These are phyloP conservation scores for Phyllosticta citrichinensis DNA, from an alignment of 2,329 filamentous ascomycete genomes.

Conservation along the genomic window DNA sequence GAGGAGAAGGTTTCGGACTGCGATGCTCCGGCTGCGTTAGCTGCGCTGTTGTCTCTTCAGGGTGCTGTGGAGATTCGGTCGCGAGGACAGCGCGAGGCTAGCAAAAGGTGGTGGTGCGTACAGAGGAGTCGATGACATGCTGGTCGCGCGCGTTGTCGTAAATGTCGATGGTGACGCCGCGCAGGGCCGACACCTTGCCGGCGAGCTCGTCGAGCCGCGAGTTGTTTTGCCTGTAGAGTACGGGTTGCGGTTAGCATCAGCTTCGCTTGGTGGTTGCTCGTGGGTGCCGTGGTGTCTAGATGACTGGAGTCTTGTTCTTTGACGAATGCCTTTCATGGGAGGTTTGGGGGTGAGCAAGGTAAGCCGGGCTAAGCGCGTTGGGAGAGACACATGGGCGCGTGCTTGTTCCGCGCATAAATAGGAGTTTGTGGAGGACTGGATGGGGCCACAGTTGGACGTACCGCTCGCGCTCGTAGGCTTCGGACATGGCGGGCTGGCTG, in stretches of 20 bases:
- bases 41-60: neutral
- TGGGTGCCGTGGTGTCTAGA: neutral
- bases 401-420: neutral
- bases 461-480: constrained; percentile 51
- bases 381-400: neutral
- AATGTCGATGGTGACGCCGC: constrained; percentile 92
- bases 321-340: neutral
- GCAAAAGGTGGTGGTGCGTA: constrained; percentile 34
- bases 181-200: constrained; percentile 81
- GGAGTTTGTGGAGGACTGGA: neutral
- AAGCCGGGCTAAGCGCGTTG: neutral
- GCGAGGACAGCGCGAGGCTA: neutral
- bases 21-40: neutral
- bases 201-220: constrained; percentile 84
- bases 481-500: constrained; percentile 36
- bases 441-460: constrained; percentile 24
- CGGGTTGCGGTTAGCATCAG: constrained; percentile 8
- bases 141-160: constrained; percentile 92
- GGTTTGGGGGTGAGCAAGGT: neutral
- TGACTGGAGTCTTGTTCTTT: constrained; percentile 1
- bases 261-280: constrained; percentile 1
- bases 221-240: constrained; percentile 69
- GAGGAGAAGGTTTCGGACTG: constrained; percentile 85
- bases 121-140: constrained; percentile 76
- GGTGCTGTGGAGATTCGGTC: neutral